Evolutionary conservation across 1,284 basidiomycete genomes (phyloP), one percentile per base, ranked within the genome.

Genomic region (Sutorius eximius): DNA sequence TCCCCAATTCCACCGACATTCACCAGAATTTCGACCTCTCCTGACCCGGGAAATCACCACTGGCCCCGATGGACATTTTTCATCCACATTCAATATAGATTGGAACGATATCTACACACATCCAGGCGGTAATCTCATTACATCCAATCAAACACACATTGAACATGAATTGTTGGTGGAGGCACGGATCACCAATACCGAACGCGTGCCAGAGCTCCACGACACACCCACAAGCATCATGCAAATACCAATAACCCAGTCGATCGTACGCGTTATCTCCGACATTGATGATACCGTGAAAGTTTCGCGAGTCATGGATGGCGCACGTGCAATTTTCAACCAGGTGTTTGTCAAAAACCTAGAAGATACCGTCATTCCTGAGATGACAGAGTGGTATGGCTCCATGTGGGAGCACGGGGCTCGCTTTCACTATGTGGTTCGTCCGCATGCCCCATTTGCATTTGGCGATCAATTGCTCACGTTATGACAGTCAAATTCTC

Each of bases 281-380:
- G 95, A 98, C 66, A 89, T 98, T 43, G 95, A 98, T 69, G 95
- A 98, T 70, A 98, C 95, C 0, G 81, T 97, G 59, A 98, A 96
- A 68, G 71, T 82, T 46, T 86, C 89, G 0, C 83, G 86, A 51
- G 80, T 95, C n/a, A 65, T 87, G 3, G 75, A 76, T 13, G 93
- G 93, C 0, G 83, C 90, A 1, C 77, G 91, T 33, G 77, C 84
- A 2, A 84, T 90, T 3, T 95, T 94, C 69, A 77, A 81, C 45
- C 89, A 89, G 61, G 89, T 91, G 0, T 91, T 92, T 59, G 87
- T 88, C 9, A 86, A 83, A 66, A 86, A 88, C 55, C 72, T 93
- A 36, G 76, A 81, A 49, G 93, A 97, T 50, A 82, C 86, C 40
- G 76, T 89, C 43, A 89, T 97, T 36, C 87, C 85, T 2, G 94